Conservation (phyloP, 179 eudicot species). For the Drosera spatulata region DNA sequence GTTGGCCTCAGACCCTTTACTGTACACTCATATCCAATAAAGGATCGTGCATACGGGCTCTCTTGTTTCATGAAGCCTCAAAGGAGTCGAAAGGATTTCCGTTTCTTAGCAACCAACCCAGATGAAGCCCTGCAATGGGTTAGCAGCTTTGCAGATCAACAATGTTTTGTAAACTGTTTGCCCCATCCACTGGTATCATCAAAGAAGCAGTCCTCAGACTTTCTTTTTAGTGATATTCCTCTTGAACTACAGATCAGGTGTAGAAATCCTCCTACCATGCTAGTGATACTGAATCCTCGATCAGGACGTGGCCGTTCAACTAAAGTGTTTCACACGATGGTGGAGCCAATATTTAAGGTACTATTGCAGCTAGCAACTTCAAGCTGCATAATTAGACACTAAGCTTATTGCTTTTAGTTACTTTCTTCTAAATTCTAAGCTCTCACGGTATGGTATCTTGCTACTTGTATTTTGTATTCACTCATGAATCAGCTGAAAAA, state of each 20-base stretch:
- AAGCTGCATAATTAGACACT: too few species aligned
- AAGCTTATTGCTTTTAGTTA: too few species aligned
- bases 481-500: conserved; percentile 6
- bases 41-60: conserved; percentile 9
- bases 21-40: conserved; percentile 44
- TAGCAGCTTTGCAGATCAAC: conserved; percentile 94
- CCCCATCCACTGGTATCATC: conserved; percentile 91
- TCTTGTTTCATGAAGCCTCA: conserved; percentile 54
- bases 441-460: not conserved
- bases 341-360: conserved; percentile 98
- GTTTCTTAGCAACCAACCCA: conserved; percentile 71
- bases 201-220: conserved; percentile 71
- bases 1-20: conserved; percentile 38
- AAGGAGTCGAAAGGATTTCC: conserved; percentile 75
- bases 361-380: too few species aligned
- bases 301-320: conserved; percentile 97
- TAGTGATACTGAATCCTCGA: conserved; percentile 89
- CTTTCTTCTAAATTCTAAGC: too few species aligned
- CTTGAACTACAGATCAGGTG: conserved; percentile 58
- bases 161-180: conserved; percentile 79
- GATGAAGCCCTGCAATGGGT: conserved; percentile 97
- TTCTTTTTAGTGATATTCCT: conserved; percentile 43
- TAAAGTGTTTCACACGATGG: conserved; percentile 78
- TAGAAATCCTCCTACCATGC: conserved; percentile 77
- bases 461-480: not conserved